These are phyloP conservation scores for Fragilaria radians DNA, from an alignment of 108 stramenopile genomes.

Conservation along the genomic window DNA sequence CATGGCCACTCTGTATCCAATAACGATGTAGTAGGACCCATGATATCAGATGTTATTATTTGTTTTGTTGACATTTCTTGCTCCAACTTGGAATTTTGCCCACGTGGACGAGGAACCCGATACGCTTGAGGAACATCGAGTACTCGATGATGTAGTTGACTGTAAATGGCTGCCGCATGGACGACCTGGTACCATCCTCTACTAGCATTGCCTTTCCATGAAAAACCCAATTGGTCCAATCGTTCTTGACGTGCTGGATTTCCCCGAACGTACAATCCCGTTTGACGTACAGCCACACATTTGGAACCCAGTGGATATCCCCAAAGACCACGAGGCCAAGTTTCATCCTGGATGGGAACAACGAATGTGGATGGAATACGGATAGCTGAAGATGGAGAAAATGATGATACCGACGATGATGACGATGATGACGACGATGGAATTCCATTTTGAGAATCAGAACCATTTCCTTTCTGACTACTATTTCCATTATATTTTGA, in stretches of 20 bases:
- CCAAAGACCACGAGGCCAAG: constrained; percentile 65
- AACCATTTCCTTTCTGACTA: neutral
- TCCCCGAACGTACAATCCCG: constrained; percentile 69
- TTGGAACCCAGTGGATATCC: constrained; percentile 71
- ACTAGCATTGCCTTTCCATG: constrained; percentile 59
- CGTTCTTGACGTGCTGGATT: constrained; percentile 40
- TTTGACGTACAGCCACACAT: constrained; percentile 72
- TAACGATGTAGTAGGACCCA: neutral
- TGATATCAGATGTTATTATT: neutral
- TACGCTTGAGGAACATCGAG: constrained; percentile 66
- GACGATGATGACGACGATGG: too few relatives aligned
- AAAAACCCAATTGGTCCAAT: constrained; percentile 67
- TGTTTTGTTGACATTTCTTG: neutral
- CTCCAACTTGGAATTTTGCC: constrained; percentile 6
- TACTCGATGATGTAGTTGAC: constrained; percentile 51
- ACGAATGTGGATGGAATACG: constrained; percentile 63
- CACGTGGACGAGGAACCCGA: constrained; percentile 53
- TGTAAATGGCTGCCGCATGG: constrained; percentile 83
- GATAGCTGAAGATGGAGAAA: constrained; percentile 14
- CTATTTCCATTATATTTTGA: too few relatives aligned
- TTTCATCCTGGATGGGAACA: constrained; percentile 37
- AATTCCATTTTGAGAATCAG: too few relatives aligned
- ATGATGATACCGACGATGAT: too few relatives aligned
- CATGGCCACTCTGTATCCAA: constrained; percentile 63
- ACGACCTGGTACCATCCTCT: constrained; percentile 75